Percentiles rank a stretch among this genome's conserved stretches.
Conservation (phyloP, 106 monocot genomes). For the Allium cepa region DNA sequence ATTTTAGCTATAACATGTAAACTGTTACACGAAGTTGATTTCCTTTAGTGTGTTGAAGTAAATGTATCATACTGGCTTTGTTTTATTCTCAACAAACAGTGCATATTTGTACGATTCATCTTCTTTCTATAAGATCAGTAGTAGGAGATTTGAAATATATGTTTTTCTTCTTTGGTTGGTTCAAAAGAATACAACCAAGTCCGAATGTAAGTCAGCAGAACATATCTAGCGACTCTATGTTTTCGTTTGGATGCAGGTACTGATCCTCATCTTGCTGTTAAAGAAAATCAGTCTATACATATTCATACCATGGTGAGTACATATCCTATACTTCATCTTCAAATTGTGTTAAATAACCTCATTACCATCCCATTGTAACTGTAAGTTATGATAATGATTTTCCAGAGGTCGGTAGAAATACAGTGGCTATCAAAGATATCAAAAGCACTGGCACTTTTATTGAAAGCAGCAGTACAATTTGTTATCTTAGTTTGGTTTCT, state of each 20-base stretch:
- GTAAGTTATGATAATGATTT: background rate
- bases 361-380: background rate
- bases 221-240: background rate
- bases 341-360: too few species aligned
- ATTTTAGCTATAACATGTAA: too few species aligned
- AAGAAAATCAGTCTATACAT: conserved; percentile 57
- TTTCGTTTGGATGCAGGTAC: conserved; percentile 26
- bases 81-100: too few species aligned
- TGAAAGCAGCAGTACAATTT: conserved; percentile 77
- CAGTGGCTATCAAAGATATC: conserved; percentile 63
- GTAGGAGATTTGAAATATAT: too few species aligned
- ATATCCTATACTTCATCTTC: background rate
- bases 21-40: too few species aligned
- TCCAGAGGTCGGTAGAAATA: conserved; percentile 62
- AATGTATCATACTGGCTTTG: too few species aligned
- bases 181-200: too few species aligned
- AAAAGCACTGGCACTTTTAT: conserved; percentile 49
- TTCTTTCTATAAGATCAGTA: too few species aligned
- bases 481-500: conserved; percentile 77
- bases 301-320: conserved; percentile 65
- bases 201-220: too few species aligned
- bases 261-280: conserved; percentile 63
- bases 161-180: too few species aligned
- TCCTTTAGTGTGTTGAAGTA: too few species aligned
- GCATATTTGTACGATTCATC: too few species aligned